Evolutionary conservation across 768 basidiomycete species (phyloP), one percentile per base, ranked within the genome.

Genomic region (Ramaria rubella): DNA sequence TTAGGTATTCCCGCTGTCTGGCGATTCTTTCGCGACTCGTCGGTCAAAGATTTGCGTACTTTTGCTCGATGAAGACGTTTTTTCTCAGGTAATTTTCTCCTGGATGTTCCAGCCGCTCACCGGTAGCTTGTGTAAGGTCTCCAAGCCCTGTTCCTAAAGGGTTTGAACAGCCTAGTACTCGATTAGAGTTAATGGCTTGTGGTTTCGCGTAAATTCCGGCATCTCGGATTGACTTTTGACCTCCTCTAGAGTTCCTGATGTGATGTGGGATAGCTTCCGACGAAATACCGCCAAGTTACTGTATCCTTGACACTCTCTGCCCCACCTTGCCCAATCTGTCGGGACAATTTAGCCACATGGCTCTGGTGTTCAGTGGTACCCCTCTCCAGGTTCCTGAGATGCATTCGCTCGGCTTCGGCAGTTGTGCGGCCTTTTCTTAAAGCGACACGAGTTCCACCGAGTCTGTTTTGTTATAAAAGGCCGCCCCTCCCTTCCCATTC

Each of bases 161-260:
- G n/a, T n/a, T n/a, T n/a, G n/a, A n/a, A 40, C 38, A 6, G 38
- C 5, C 15, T 15, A 19, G 15, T 6, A 19, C 19, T 15, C 15
- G 19, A 19, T 40, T 40, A 5, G 38, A 15, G 19, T 40, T 40
- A 19, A 5, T 40, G 19, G 38, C 38, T 40, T 19, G 19, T 30
- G 29, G 26, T 48, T 19, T 40, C 52, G 52, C 52, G 52, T 43
- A 43, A 29, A 54, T 21, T 40, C 52, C 52, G 30, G 52, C 36
- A 42, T 21, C 34, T 38, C 31, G 52, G 49, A 27, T 14, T 51
- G 49, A 31, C 30, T 27, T 30, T 51, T 51, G 49, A 51, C 49
- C 49, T 27, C 49, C 33, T 30, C 26, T 51, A n/a, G 49, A 33
- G 49, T 51, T 51, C 49, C 49, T 51, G 49, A 51, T 26, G 14